Evolutionary conservation across 2,329 filamentous ascomycete species (phyloP).

Genomic region (Colletotrichum sp.): DNA sequence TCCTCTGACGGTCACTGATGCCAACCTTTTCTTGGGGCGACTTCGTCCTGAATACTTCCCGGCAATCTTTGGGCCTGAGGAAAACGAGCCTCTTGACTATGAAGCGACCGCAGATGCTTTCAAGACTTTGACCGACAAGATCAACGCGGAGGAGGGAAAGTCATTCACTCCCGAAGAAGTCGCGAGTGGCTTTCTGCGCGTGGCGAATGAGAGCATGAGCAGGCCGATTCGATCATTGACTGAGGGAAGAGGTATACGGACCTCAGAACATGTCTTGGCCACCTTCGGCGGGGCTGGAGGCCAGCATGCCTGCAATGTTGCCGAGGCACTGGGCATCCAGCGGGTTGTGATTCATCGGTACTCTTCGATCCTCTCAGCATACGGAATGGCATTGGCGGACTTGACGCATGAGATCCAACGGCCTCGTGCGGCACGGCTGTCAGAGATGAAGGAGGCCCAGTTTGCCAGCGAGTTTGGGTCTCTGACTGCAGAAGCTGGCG

Average conservation of each 20-base stretch:
- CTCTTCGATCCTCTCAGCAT: slow-evolving; percentile 45
- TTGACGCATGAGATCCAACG: slow-evolving; percentile 35
- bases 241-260: slow-evolving; percentile 55
- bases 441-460: slow-evolving; percentile 7
- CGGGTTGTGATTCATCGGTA: slow-evolving; percentile 47
- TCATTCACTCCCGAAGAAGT: slow-evolving; percentile 36
- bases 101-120: slow-evolving; percentile 45
- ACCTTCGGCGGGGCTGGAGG: slow-evolving; percentile 75
- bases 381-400: slow-evolving; percentile 47
- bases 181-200: slow-evolving; percentile 75
- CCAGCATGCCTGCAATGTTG: slow-evolving; percentile 55
- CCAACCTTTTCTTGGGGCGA: slow-evolving; percentile 71
- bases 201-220: slow-evolving; percentile 79
- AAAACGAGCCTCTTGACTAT: slow-evolving; percentile 57
- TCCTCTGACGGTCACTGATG: slow-evolving; percentile 74
- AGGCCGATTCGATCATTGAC: slow-evolving; percentile 77
- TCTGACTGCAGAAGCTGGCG: slow-evolving; percentile 11
- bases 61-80: slow-evolving; percentile 73
- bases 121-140: slow-evolving; percentile 39
- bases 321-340: slow-evolving; percentile 42
- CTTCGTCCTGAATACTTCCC: slow-evolving; percentile 67
- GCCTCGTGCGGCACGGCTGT: slow-evolving; percentile 33
- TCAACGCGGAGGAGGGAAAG: slow-evolving; percentile 41
- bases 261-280: slow-evolving; percentile 34
- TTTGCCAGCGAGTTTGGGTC: slow-evolving; percentile 12